Base-by-base conservation (phyloP, 768 basidiomycete genomes). In the Clathrus columnatus region DNA sequence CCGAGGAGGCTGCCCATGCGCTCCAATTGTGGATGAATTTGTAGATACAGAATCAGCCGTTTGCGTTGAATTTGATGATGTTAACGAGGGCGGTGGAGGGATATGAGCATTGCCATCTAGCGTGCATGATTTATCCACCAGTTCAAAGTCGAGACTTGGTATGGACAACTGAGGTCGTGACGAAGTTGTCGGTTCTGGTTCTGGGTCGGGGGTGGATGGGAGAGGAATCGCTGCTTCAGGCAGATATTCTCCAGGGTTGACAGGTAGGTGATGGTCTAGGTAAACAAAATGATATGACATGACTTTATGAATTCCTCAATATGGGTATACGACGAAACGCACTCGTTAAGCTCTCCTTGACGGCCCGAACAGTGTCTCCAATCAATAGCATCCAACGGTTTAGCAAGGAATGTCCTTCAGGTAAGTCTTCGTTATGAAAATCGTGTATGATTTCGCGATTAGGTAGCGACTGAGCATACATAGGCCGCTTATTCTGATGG, bases 391-490 rank as follows among this genome's bases (percentile, higher is more conserved):
- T 42, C 54, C 54, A 55, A 29, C 54, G 54, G 21, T 55, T 48
- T 10, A 55, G 44, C 3, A 55, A 29, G 11, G 54, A 55, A 17
- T 55, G 54, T 16, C 26, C 54, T 18, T 55, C 54, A 20, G 54
- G 27, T 26, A 47, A 29, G n/a, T 46, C 54, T n/a, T 55, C 54
- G 5, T 47, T 21, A 27, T 47, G 26, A 28, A 29, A 20, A 18
- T 29, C 54, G 20, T 47, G 54, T 27, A 27, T 48, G 16, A 27
- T 55, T 17, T n/a, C 7, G n/a, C 54, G 44, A 26, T 18, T 47
- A 7, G 54, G 54, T n/a, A 55, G 54, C 14, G 54, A 47, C 30
- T 55, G 44, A 5, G 51, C 45, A 41, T 53, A 53, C 54, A 55
- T 55, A 11, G 44, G 54, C 27, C 54, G 54, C 32, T 55, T 55